A percentile compares a stretch with the other conserved stretches of the same genome.
Conservation (phyloP, 371 early-diverging fungal genomes). For the Syncephalastrum sp. region DNA sequence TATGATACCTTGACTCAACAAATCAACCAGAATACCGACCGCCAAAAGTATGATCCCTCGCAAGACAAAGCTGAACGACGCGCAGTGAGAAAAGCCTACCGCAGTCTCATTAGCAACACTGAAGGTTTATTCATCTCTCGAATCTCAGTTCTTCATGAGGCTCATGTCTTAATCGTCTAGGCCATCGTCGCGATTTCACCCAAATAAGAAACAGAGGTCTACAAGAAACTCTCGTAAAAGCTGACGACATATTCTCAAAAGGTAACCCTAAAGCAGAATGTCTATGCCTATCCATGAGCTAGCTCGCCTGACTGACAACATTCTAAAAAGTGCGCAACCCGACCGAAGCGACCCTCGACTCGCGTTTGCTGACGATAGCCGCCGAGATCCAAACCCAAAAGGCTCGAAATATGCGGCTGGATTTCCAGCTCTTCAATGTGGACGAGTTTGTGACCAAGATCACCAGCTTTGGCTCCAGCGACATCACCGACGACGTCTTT, state of each 20-base stretch:
- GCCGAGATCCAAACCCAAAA: constrained; percentile 79
- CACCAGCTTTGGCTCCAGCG: constrained; percentile 35
- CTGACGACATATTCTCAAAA: constrained; percentile 54
- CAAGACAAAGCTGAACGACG: constrained; percentile 55
- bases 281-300: too few species aligned
- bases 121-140: constrained; percentile 33
- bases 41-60: constrained; percentile 33
- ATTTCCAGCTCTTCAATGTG: constrained; percentile 65
- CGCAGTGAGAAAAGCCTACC: constrained; percentile 44
- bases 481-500: constrained; percentile 5
- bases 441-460: constrained; percentile 72
- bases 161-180: constrained; percentile 12
- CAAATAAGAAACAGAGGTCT: constrained; percentile 47
- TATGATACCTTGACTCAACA: constrained; percentile 12
- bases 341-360: constrained; percentile 90
- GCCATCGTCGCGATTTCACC: constrained; percentile 51
- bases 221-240: constrained; percentile 45
- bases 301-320: background rate
- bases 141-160: background rate
- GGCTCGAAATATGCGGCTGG: constrained; percentile 71
- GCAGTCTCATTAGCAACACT: constrained; percentile 47
- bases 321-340: constrained; percentile 53
- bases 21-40: constrained; percentile 23
- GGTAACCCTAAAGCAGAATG: constrained; percentile 18
- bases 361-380: constrained; percentile 67